Conservation (phyloP, 352 stramenopile genomes). For the Lagenidium giganteum region DNA sequence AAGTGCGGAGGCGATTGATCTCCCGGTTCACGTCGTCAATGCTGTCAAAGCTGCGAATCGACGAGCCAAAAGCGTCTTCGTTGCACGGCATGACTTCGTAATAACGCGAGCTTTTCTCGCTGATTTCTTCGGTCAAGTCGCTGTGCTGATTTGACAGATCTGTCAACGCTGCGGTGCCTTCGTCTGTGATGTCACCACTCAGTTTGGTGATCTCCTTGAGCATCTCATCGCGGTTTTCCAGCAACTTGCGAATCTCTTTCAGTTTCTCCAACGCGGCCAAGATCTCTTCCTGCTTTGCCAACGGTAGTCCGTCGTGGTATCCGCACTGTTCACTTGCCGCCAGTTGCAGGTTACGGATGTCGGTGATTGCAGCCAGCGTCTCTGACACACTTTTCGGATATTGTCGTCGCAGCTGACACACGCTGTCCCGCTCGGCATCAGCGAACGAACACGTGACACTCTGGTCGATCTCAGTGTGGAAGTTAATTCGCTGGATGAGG, state of each 20-base stretch:
- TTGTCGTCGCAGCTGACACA: no score
- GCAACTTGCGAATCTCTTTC: constrained; percentile 34
- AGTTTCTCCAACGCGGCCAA: constrained; percentile 35
- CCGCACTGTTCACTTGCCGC: constrained; percentile 46
- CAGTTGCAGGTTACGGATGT: constrained; percentile 62
- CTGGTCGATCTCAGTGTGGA: constrained; percentile 44
- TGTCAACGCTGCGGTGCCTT: constrained; percentile 26
- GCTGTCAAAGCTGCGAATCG: constrained; percentile 60
- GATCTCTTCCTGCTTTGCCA: constrained; percentile 61
- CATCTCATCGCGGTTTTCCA: constrained; percentile 47
- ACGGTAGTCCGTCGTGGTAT: constrained; percentile 44
- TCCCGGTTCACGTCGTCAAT: constrained; percentile 54
- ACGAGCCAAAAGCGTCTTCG: constrained; percentile 47
- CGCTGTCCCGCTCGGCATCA: no score
- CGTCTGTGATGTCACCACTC: constrained; percentile 42
- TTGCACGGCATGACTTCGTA: constrained; percentile 78
- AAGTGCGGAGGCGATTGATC: constrained; percentile 49
- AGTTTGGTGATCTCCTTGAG: constrained; percentile 41
- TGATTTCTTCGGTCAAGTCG: constrained; percentile 54
- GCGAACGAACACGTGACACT: constrained; percentile 53
- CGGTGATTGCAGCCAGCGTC: constrained; percentile 64
- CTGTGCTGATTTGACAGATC: constrained; percentile 44
- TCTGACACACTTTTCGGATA: constrained; percentile 32
- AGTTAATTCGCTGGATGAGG: constrained; percentile 54
- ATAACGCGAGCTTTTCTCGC: constrained; percentile 68